Conservation (phyloP, 1,284 basidiomycete genomes). For the Xanthoconium separans region DNA sequence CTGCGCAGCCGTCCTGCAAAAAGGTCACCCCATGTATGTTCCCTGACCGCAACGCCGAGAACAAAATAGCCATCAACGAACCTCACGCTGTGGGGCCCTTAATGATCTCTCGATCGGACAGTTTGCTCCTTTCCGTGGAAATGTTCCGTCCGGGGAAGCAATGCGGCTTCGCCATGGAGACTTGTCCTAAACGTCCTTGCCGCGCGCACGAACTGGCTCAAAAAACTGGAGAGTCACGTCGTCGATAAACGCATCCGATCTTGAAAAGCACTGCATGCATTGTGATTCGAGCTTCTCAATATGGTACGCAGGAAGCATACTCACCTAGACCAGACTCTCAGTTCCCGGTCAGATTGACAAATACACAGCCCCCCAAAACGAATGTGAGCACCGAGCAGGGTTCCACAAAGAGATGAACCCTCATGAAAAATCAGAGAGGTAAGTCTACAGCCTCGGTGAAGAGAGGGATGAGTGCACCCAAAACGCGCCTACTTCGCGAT, state of each 20-base stretch:
- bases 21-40: neutral
- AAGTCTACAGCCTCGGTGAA: neutral
- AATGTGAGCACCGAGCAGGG: slow-evolving; percentile 1
- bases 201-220: slow-evolving; percentile 57
- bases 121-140: slow-evolving; percentile 62
- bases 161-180: slow-evolving; percentile 35
- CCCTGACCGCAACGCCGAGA: slow-evolving; percentile 76
- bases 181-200: slow-evolving; percentile 23
- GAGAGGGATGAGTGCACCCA: slow-evolving; percentile 2
- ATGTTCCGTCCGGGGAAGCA: slow-evolving; percentile 52
- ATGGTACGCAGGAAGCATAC: slow-evolving; percentile 27
- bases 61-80: slow-evolving; percentile 44
- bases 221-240: slow-evolving; percentile 77
- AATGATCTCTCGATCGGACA: slow-evolving; percentile 81
- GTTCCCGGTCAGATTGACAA: slow-evolving; percentile 65
- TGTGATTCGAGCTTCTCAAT: slow-evolving; percentile 11
- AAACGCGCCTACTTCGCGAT: slow-evolving; percentile 5
- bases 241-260: slow-evolving; percentile 61
- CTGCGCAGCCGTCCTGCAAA: slow-evolving; percentile 1
- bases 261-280: slow-evolving; percentile 25
- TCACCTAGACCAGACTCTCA: slow-evolving; percentile 68
- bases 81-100: slow-evolving; percentile 62
- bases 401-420: neutral
- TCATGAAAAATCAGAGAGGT: neutral
- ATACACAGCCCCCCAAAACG: slow-evolving; percentile 58